Evolutionary conservation across 2,329 filamentous ascomycete species (phyloP), one percentile per base, ranked within the genome.

Genomic region (Talaromyces funiculosus): DNA sequence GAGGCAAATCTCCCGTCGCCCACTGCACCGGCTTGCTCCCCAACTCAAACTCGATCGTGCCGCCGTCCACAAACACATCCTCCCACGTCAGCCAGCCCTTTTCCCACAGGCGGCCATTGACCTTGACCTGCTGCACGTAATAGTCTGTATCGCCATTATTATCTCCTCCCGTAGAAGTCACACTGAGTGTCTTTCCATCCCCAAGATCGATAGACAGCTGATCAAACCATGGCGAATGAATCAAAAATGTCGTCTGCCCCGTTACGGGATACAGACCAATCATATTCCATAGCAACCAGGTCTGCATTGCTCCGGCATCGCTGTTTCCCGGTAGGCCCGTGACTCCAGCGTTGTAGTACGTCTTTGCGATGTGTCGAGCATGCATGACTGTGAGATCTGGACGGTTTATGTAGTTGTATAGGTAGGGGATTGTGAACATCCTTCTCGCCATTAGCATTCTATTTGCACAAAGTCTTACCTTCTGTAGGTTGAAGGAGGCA

Each of bases 241-340:
- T 86, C 18, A 88, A 78, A 65, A 88, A 88, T 0, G 87, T 84
- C 64, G 86, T 75, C 67, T 88, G 85, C 0, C 85, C 85, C 3
- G 45, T 64, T 4, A 63, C 12, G 0, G 0, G 84, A 78, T 60
- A 86, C 83, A 0, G 85, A 84, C 70, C 86, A 87, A 88, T 82
- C 85, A 88, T 87, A 9, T 80, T 74, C 3, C 87, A 81, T 0
- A 83, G 81, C 1, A 83, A 74, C 63, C 87, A 88, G 0, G 80
- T 81, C 42, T 84, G 85, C 85, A 88, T 87, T 1, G 86, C 83
- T 8, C 86, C 86, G 49, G 78, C 80, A 67, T 88, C 86, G 66
- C 87, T 85, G 68, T 87, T 87, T 0, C 86, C 86, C 0, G 85
- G 84, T 3, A 88, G 79, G 0, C 85, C 85, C 2, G 70, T 73